These are phyloP conservation scores for Beta corolliflora DNA, from an alignment of 179 eudicot species.

Conservation along the genomic window DNA sequence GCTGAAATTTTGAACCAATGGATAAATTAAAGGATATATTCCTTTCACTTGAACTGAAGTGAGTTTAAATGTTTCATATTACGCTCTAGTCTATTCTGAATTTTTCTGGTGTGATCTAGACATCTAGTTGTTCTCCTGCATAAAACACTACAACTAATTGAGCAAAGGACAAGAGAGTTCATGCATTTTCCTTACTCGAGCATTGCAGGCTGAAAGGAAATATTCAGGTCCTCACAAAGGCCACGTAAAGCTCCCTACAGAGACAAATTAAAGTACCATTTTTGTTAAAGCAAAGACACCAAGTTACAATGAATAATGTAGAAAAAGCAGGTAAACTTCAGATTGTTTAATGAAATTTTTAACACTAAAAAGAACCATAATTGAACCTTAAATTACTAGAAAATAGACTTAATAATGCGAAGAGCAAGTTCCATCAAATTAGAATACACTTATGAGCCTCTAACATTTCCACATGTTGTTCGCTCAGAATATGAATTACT, in stretches of 20 bases:
- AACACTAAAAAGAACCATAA: not conserved
- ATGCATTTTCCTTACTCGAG: constrained; percentile 58
- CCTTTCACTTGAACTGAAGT: too few relatives aligned
- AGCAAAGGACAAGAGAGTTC: constrained; percentile 5
- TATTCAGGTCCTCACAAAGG: constrained; percentile 79
- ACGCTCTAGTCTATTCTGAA: too few relatives aligned
- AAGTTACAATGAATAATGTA: not conserved
- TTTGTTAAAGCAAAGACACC: not conserved
- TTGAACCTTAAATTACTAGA: not conserved
- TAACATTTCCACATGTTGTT: not conserved
- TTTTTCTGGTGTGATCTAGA: too few relatives aligned
- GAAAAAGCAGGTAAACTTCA: not conserved
- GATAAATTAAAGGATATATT: not conserved
- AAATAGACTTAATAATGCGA: not conserved
- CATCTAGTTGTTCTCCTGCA: not conserved
- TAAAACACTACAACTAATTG: not conserved
- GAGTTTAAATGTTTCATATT: too few relatives aligned
- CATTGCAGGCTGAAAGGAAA: constrained; percentile 87
- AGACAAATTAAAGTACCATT: constrained; percentile 20
- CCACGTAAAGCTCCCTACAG: constrained; percentile 69
- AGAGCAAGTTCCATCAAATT: not conserved
- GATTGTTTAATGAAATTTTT: not conserved
- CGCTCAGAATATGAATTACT: not conserved
- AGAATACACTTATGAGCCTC: not conserved
- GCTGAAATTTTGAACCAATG: not conserved